Evolutionary conservation across 345 rosid species (phyloP).

Genomic region (Moringa oleifera): DNA sequence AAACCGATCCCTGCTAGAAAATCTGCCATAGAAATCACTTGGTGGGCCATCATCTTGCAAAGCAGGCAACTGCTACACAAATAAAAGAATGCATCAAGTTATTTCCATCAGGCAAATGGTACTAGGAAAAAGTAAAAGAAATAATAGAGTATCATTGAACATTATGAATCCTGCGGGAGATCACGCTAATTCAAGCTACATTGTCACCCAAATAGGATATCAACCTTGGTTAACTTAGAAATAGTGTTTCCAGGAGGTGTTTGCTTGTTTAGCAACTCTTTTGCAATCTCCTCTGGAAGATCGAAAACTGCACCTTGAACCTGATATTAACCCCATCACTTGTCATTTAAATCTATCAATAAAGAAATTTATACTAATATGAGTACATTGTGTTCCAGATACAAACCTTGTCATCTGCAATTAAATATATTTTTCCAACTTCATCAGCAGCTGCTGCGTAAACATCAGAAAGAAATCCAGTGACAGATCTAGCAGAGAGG

Average conservation of each 20-base stretch:
- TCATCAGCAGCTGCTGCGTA: slow-evolving; percentile 84
- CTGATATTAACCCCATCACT: slow-evolving; percentile 37
- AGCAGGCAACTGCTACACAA: slow-evolving; percentile 63
- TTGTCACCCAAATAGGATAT: slow-evolving; percentile 3
- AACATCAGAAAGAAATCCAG: slow-evolving; percentile 87
- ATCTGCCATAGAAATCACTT: slow-evolving; percentile 74
- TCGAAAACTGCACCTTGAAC: slow-evolving; percentile 96
- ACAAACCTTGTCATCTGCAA: slow-evolving; percentile 85
- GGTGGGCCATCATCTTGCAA: slow-evolving; percentile 93
- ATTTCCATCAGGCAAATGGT: background rate
- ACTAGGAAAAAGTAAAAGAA: background rate
- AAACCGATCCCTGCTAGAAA: slow-evolving; percentile 63
- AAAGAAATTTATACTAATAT: slow-evolving; percentile 4
- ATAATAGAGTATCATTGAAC: background rate
- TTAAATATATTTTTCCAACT: slow-evolving; percentile 77
- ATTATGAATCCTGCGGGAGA: background rate
- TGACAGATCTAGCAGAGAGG: slow-evolving; percentile 82
- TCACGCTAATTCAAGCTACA: background rate
- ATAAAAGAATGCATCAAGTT: background rate
- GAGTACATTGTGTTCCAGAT: slow-evolving; percentile 1
- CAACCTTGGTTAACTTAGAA: slow-evolving; percentile 74
- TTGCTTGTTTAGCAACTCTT: slow-evolving; percentile 63
- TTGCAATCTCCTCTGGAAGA: slow-evolving; percentile 90
- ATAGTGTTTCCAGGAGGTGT: slow-evolving; percentile 76
- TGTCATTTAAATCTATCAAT: background rate